These are phyloP conservation scores for Silene uniflora DNA, from an alignment of 148 eudicot genomes.

Conservation along the genomic window DNA sequence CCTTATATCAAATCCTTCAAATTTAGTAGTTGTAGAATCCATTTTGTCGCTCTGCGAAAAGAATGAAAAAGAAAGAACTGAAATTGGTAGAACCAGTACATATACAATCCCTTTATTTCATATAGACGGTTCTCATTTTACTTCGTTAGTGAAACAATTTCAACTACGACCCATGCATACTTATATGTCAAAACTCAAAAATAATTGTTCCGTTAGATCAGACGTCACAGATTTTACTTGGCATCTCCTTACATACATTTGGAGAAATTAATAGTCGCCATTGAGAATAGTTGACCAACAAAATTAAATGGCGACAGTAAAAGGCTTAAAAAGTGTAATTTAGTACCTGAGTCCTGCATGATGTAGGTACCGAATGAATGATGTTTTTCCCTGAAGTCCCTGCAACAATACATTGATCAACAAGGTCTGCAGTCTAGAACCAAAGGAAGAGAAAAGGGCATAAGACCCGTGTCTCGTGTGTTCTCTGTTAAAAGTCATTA, in stretches of 20 bases:
- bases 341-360: background rate
- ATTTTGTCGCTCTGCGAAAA: slow-evolving; percentile 9
- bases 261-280: background rate
- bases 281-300: background rate
- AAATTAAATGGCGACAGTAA: background rate
- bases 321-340: background rate
- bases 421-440: background rate
- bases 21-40: background rate
- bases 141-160: no score
- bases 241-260: background rate
- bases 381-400: background rate
- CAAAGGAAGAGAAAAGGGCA: background rate
- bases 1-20: slow-evolving; percentile 12
- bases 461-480: background rate
- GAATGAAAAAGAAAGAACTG: background rate
- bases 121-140: no score
- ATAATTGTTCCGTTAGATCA: no score
- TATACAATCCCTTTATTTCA: background rate
- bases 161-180: no score
- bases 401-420: slow-evolving; percentile 1
- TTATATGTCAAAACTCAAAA: no score
- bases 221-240: background rate
- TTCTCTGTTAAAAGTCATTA: background rate
- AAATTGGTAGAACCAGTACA: background rate
- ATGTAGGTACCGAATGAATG: background rate